Conservation (phyloP, 2,329 filamentous ascomycete genomes). For the Penicillium sp. region DNA sequence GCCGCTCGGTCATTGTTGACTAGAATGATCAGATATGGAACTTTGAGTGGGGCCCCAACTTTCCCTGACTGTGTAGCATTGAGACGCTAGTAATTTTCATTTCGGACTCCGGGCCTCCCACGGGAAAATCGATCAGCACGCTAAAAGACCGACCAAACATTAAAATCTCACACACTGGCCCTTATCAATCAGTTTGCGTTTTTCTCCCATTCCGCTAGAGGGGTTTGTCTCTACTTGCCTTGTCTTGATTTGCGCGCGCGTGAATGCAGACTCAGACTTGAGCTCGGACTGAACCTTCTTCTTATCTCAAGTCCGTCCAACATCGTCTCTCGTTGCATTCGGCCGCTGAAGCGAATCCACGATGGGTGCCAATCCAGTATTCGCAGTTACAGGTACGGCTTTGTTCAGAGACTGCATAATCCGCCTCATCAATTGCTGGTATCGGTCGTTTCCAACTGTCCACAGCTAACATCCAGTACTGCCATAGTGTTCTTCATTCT, state of each 20-base stretch:
- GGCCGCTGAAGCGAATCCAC: neutral
- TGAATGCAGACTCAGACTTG: neutral
- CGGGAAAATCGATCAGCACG: no score
- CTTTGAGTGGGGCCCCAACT: neutral
- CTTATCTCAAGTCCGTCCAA: neutral
- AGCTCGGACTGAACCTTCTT: slow-evolving; percentile 1
- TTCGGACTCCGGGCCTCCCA: no score
- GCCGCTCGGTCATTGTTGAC: no score
- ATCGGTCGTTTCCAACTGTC: neutral
- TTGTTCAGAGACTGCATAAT: neutral
- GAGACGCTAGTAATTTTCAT: no score
- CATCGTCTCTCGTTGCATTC: neutral
- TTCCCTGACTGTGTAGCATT: no score
- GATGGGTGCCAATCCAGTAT: slow-evolving; percentile 19
- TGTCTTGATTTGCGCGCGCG: no score
- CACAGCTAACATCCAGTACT: neutral
- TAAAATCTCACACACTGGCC: slow-evolving; percentile 1
- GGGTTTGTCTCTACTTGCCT: neutral
- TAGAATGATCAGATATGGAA: no score
- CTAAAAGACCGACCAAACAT: neutral
- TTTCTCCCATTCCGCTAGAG: neutral
- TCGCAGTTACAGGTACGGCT: slow-evolving; percentile 15
- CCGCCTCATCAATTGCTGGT: neutral
- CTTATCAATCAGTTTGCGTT: slow-evolving; percentile 10
- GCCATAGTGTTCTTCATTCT: slow-evolving; percentile 22